Conservation (phyloP, 768 basidiomycete genomes). For the Glaciozyma antarctica region DNA sequence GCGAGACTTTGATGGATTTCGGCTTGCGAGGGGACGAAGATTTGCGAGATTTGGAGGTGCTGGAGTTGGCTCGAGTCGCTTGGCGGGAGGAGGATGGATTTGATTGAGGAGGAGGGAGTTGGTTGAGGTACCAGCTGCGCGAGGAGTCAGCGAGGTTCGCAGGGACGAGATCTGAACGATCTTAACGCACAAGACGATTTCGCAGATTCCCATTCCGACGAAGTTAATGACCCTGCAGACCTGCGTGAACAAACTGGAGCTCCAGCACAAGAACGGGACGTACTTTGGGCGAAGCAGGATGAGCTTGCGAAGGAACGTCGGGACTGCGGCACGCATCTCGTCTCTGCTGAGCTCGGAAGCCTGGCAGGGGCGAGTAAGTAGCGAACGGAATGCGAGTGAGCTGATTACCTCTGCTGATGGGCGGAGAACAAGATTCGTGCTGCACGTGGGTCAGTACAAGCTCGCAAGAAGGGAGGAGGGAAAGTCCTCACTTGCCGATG, state of each 20-base stretch:
- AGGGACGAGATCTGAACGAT: not conserved
- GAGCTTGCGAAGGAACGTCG: slow-evolving; percentile 8
- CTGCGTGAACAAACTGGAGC: no score
- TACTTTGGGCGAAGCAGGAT: not conserved
- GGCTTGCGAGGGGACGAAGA: slow-evolving; percentile 4
- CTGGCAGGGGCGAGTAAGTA: not conserved
- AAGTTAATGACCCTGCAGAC: not conserved
- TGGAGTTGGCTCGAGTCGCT: not conserved
- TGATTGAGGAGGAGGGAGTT: not conserved
- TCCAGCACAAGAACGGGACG: no score
- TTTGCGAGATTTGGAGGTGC: not conserved
- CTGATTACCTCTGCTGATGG: slow-evolving; percentile 12
- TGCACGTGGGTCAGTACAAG: no score
- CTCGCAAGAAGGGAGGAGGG: no score
- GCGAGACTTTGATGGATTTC: slow-evolving; percentile 18
- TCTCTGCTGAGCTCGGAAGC: slow-evolving; percentile 21
- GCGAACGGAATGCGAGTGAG: no score
- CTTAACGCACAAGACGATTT: slow-evolving; percentile 12
- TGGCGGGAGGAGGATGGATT: not conserved
- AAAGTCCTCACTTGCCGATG: slow-evolving; percentile 1
- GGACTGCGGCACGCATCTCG: slow-evolving; percentile 13
- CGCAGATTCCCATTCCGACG: slow-evolving; percentile 29
- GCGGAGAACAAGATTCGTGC: slow-evolving; percentile 17
- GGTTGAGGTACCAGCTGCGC: not conserved
- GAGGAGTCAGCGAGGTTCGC: no score